Percentiles rank a stretch among this genome's conserved stretches.
phyloP scores from a whole-genome alignment of 2,329 filamentous ascomycete genomes.

The Xylariaceae sp. region DNA sequence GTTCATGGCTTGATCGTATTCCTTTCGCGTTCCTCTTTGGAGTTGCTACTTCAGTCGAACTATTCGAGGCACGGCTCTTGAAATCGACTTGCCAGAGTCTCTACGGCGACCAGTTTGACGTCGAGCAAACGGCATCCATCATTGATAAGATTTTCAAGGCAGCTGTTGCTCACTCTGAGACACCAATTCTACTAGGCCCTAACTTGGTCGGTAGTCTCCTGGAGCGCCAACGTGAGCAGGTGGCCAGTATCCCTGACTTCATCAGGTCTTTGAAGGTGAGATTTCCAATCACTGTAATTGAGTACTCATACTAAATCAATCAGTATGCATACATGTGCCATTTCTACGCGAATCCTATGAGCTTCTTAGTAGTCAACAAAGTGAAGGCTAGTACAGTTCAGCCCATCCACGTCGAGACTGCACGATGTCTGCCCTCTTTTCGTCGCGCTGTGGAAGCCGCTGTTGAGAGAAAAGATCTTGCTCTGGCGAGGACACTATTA shows the following conservation, averaged over 20 bases:
- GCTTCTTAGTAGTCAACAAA: conserved; percentile 50
- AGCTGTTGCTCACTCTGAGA: conserved; percentile 54
- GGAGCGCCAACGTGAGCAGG: conserved; percentile 69
- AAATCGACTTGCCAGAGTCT: conserved; percentile 63
- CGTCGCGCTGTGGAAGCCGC: conserved; percentile 46
- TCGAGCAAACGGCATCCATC: conserved; percentile 65
- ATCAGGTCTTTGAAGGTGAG: conserved; percentile 62
- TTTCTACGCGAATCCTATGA: conserved; percentile 74
- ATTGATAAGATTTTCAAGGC: conserved; percentile 67
- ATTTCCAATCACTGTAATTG: neutral
- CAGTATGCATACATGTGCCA: conserved; percentile 83
- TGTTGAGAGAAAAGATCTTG: conserved; percentile 39
- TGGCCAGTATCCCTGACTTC: conserved; percentile 69
- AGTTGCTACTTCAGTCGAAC: conserved; percentile 74
- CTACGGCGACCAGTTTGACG: conserved; percentile 69
- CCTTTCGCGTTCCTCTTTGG: conserved; percentile 74
- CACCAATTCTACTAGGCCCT: conserved; percentile 58
- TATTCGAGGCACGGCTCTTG: conserved; percentile 68
- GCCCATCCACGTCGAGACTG: conserved; percentile 58
- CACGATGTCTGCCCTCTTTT: conserved; percentile 67
- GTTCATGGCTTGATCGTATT: conserved; percentile 67
- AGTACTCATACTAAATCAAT: conserved; percentile 13
- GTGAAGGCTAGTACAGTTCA: conserved; percentile 40
- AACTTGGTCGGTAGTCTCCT: conserved; percentile 58
- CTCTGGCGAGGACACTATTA: conserved; percentile 49